Evolutionary conservation across 2,329 filamentous ascomycete genomes (phyloP).

Genomic region (Fusarium beomiforme): DNA sequence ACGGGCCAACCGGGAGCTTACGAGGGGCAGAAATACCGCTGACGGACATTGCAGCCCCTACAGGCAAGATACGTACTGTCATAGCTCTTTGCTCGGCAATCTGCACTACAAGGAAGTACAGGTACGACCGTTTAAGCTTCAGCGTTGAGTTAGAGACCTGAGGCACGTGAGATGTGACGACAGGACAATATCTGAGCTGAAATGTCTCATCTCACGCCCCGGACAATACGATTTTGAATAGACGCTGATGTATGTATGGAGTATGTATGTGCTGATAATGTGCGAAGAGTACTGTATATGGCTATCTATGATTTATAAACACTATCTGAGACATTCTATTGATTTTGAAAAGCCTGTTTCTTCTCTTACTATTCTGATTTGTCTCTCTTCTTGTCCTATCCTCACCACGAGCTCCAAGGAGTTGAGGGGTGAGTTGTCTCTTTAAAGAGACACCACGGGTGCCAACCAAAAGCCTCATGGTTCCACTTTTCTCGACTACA

Average conservation of each 20-base stretch:
- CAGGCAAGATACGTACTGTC: constrained; percentile 12
- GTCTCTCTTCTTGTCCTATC: background rate
- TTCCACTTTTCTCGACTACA: constrained; percentile 35
- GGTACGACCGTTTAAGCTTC: constrained; percentile 12
- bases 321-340: background rate
- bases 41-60: constrained; percentile 20
- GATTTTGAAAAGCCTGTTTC: background rate
- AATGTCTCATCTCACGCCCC: constrained; percentile 29
- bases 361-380: background rate
- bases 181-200: constrained; percentile 4
- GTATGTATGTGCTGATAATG: constrained; percentile 11
- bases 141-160: background rate
- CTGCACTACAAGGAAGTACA: constrained; percentile 15
- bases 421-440: constrained; percentile 4
- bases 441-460: constrained; percentile 31
- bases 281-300: background rate
- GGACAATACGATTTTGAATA: background rate
- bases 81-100: constrained; percentile 16
- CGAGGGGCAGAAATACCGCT: constrained; percentile 35
- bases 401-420: background rate
- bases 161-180: constrained; percentile 34
- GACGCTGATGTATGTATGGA: background rate
- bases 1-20: constrained; percentile 39
- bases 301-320: no score
- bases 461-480: constrained; percentile 8